Evolutionary conservation across 345 rosid genomes (phyloP).

Genomic region (Camelina neglecta): DNA sequence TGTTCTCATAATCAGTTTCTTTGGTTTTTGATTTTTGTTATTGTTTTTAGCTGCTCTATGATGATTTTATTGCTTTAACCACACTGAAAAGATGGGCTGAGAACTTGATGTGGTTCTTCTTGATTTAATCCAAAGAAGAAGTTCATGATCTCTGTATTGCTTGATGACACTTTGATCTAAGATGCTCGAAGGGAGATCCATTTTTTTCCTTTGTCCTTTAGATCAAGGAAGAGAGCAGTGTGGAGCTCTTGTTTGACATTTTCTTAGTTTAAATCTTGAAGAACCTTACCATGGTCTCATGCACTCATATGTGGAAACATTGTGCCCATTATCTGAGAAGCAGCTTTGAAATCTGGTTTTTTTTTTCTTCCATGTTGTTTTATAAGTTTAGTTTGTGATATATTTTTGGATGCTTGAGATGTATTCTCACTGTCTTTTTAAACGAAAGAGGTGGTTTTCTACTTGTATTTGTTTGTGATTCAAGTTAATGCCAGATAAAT

Average conservation of each 20-base stretch:
- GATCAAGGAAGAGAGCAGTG: constrained; percentile 21
- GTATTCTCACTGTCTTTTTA: neutral
- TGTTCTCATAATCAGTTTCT: no score
- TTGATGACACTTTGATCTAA: constrained; percentile 29
- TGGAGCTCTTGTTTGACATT: neutral
- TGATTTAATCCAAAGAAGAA: neutral
- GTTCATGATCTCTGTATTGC: constrained; percentile 21
- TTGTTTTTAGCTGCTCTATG: constrained; percentile 26
- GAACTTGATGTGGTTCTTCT: constrained; percentile 26
- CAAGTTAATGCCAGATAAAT: no score
- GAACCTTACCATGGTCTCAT: constrained; percentile 6
- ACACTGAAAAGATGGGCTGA: constrained; percentile 36
- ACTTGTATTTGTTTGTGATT: neutral
- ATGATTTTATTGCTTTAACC: constrained; percentile 45
- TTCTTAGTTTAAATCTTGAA: constrained; percentile 32
- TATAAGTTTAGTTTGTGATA: neutral
- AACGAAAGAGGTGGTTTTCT: no score
- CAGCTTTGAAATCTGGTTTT: neutral
- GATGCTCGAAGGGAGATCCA: constrained; percentile 10
- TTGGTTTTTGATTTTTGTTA: neutral
- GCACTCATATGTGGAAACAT: constrained; percentile 29
- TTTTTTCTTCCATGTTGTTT: neutral
- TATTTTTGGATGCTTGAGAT: neutral
- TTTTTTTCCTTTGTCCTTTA: constrained; percentile 23
- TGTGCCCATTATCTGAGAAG: constrained; percentile 41